phyloP scores from a whole-genome alignment of 352 stramenopile genomes.

The Phytophthora kernoviae region DNA sequence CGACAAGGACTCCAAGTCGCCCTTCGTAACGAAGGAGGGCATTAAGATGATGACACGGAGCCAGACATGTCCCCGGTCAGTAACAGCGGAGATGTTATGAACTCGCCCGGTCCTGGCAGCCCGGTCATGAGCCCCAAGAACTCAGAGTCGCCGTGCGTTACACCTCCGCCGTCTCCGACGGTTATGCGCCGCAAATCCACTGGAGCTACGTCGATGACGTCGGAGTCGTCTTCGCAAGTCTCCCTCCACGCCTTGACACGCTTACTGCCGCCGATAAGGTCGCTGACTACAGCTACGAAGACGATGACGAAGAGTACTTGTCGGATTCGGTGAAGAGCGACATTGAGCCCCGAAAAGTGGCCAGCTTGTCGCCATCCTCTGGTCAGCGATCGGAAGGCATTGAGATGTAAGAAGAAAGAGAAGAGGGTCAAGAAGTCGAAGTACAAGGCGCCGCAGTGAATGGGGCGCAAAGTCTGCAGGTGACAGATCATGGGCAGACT shows the following conservation, averaged over 20 bases:
- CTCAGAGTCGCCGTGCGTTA: constrained; percentile 35
- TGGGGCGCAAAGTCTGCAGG: constrained; percentile 7
- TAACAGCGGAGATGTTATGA: constrained; percentile 45
- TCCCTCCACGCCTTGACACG: constrained; percentile 49
- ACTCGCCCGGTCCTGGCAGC: constrained; percentile 60
- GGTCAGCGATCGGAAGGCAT: constrained; percentile 68
- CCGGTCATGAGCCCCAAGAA: constrained; percentile 37
- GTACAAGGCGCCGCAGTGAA: constrained; percentile 17
- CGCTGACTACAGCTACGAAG: constrained; percentile 40
- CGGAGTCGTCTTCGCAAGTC: constrained; percentile 47
- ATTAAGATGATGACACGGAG: constrained; percentile 71
- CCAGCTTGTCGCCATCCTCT: constrained; percentile 47
- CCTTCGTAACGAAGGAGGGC: constrained; percentile 56
- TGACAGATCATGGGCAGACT: constrained; percentile 20
- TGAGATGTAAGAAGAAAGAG: constrained; percentile 59
- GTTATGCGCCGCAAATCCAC: constrained; percentile 44
- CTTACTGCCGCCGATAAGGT: constrained; percentile 47
- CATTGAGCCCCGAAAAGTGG: constrained; percentile 75
- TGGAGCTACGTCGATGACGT: constrained; percentile 44
- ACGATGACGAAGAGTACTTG: constrained; percentile 66
- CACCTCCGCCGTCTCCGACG: constrained; percentile 53
- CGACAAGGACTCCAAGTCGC: constrained; percentile 87
- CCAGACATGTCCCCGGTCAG: constrained; percentile 62
- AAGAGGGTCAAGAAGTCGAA: constrained; percentile 13
- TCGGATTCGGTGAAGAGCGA: constrained; percentile 84